phyloP scores from a whole-genome alignment of 2,329 filamentous ascomycete species.

The Sarocladium oryzae region DNA sequence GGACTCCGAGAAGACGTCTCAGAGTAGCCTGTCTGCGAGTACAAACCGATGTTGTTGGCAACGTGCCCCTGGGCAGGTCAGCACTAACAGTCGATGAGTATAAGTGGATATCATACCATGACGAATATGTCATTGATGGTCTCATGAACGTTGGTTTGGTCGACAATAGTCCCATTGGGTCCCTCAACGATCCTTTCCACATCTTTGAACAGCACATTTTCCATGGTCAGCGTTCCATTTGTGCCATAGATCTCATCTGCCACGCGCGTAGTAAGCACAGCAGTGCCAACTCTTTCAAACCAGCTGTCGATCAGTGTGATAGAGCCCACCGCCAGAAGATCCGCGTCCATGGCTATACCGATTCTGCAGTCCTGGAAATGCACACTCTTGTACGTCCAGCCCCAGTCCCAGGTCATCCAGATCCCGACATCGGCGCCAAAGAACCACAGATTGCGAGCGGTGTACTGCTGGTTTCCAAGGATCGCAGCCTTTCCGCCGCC shows the following conservation, averaged over 20 bases:
- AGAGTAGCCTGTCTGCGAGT: slow-evolving; percentile 18
- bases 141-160: slow-evolving; percentile 11
- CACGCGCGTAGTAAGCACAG: slow-evolving; percentile 55
- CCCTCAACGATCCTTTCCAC: slow-evolving; percentile 24
- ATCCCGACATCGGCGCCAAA: slow-evolving; percentile 59
- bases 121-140: slow-evolving; percentile 16
- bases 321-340: slow-evolving; percentile 58
- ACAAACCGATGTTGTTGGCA: slow-evolving; percentile 16
- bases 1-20: slow-evolving; percentile 13
- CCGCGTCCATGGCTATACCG: slow-evolving; percentile 58
- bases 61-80: slow-evolving; percentile 19
- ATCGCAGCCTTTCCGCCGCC: slow-evolving; percentile 56
- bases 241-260: slow-evolving; percentile 25
- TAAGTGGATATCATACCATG: slow-evolving; percentile 16
- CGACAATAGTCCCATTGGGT: slow-evolving; percentile 15
- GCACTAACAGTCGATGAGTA: background rate
- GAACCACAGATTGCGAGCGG: slow-evolving; percentile 62
- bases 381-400: slow-evolving; percentile 65
- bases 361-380: slow-evolving; percentile 56
- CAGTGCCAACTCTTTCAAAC: slow-evolving; percentile 59
- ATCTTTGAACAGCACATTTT: slow-evolving; percentile 37
- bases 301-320: slow-evolving; percentile 69
- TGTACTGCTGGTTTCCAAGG: slow-evolving; percentile 65
- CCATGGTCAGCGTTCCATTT: slow-evolving; percentile 37
- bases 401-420: slow-evolving; percentile 70